Evolutionary conservation across 176 grass and related monocot species (phyloP), one percentile per base, ranked within the genome.

Genomic region (Oryza brachyantha): DNA sequence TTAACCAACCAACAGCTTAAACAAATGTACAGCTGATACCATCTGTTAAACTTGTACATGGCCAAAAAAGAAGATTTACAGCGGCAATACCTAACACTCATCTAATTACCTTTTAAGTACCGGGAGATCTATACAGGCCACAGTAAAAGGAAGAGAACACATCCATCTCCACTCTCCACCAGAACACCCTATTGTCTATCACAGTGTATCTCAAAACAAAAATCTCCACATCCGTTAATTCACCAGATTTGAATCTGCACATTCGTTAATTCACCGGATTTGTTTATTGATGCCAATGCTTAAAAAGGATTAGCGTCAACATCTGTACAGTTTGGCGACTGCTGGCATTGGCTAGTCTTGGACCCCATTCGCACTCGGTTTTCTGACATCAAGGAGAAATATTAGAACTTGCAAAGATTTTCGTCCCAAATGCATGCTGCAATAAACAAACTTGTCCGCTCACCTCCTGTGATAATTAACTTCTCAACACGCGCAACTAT

Each of bases 401-500:
- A 2, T 86, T 29, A 74, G 8, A 11, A 75, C 35, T 10, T 3
- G 8, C 10, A 9, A 66, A 59, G 9, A 6, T 59, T 68, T 29
- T 45, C 3, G 8, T 60, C 14, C 64, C 16, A 19, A 24, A 26
- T 8, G 52, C 4, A 7, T 21, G 22, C 14, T 22, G 0, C 0
- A 5, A 50, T 41, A 26, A 25, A 21, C 9, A 32, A 10, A 25
- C 68, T 16, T 46, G 6, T 10, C 14, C 12, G 5, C 76, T 75
- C 89, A 95, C 96, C 96, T 99, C 96, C 92, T 34, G 96, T 87
- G 62, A 91, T 68, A 21, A 99, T 83, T 64, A 99, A 76, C 72
- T 99, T 99, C 85, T 99, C 96, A 1, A 99, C 88, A 41, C 96
- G 96, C 1, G 92, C 83, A 46, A 99, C 96, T 35, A 99, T 93